Percentiles rank a stretch among this genome's conserved stretches.
Evolutionary conservation across 192 early-diverging fungal genomes (phyloP).

Genomic region (Entomortierella parvispora): DNA sequence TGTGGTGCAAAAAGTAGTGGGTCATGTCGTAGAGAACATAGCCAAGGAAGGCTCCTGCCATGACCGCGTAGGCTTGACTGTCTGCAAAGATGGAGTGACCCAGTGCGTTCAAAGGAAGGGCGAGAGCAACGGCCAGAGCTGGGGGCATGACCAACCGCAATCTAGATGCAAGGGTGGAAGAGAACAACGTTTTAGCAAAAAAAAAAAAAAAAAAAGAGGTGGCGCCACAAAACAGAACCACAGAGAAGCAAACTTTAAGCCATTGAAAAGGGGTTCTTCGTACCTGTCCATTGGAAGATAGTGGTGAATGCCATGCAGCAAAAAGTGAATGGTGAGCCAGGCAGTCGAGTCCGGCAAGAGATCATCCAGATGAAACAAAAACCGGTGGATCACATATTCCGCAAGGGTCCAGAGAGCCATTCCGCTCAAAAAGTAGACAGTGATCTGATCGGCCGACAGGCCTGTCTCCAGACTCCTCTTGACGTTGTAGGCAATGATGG

Average conservation of each 20-base stretch:
- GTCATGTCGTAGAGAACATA: constrained; percentile 94
- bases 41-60: constrained; percentile 79
- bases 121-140: constrained; percentile 77
- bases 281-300: constrained; percentile 96
- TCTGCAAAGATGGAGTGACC: constrained; percentile 70
- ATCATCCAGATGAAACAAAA: constrained; percentile 93
- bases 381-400: constrained; percentile 94
- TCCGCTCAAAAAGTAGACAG: constrained; percentile 70
- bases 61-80: constrained; percentile 71
- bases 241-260: not conserved
- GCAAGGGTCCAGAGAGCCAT: constrained; percentile 85
- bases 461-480: constrained; percentile 40
- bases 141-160: constrained; percentile 98
- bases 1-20: constrained; percentile 97
- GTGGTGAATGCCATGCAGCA: constrained; percentile 96
- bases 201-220: not conserved
- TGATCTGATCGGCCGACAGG: constrained; percentile 52
- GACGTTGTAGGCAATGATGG: constrained; percentile 68
- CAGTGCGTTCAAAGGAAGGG: constrained; percentile 65
- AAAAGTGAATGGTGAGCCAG: constrained; percentile 83
- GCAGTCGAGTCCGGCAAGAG: constrained; percentile 85
- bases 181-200: not conserved
- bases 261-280: constrained; percentile 1
- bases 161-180: constrained; percentile 49
- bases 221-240: not conserved